Conservation (phyloP, 148 eudicot species). For the Amaranthus palmeri region DNA sequence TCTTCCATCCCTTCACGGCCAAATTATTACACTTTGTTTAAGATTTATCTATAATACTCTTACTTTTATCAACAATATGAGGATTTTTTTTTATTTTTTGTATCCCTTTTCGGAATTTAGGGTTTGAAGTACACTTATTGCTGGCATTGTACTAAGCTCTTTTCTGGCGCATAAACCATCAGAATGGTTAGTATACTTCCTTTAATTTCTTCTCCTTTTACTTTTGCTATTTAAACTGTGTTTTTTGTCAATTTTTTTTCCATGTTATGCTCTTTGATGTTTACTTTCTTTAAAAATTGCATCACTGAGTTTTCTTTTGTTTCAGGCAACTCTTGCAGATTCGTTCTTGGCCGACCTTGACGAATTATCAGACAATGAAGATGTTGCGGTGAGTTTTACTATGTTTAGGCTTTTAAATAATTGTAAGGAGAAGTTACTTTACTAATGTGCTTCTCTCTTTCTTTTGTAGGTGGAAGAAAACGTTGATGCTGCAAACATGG, state of each 20-base stretch:
- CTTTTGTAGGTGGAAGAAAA: constrained; percentile 55
- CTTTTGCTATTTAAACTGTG: background rate
- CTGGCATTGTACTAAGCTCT: background rate
- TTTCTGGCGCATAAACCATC: background rate
- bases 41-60: too few relatives aligned
- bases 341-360: constrained; percentile 96
- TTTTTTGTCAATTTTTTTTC: background rate
- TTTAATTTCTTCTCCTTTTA: background rate
- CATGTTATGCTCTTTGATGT: background rate
- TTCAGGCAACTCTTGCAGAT: constrained; percentile 89
- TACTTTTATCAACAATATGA: too few relatives aligned
- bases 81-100: too few relatives aligned
- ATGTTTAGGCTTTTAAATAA: background rate
- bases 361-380: constrained; percentile 90
- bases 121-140: constrained; percentile 7
- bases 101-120: background rate
- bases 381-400: constrained; percentile 43
- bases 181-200: constrained; percentile 19
- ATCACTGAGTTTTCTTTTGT: constrained; percentile 6
- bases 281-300: background rate
- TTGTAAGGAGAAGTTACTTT: background rate
- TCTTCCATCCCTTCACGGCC: too few relatives aligned
- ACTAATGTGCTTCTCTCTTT: background rate
- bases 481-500: constrained; percentile 58
- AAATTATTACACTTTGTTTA: too few relatives aligned